These are phyloP conservation scores for Rhodotorula graminis DNA, from an alignment of 768 basidiomycete genomes.

Conservation along the genomic window DNA sequence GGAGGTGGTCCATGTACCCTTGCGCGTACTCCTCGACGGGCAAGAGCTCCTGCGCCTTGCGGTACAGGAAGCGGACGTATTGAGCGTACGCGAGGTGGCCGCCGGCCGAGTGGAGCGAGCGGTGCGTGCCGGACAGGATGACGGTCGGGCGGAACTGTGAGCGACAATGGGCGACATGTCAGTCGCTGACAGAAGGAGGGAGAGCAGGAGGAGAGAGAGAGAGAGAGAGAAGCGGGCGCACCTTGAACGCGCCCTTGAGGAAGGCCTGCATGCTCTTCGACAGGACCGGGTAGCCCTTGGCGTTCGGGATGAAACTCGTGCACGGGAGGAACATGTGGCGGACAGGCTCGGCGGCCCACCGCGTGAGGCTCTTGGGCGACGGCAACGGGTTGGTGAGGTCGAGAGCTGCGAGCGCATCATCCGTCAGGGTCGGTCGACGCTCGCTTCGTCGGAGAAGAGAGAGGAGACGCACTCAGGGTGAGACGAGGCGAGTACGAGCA, in stretches of 20 bases:
- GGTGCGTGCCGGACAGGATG: conserved; percentile 67
- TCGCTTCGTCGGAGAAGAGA: background rate
- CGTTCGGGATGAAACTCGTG: conserved; percentile 86
- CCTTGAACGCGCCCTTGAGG: conserved; percentile 82
- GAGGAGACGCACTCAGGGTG: conserved; percentile 47
- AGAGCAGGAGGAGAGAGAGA: too few species aligned
- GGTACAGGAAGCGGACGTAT: conserved; percentile 78
- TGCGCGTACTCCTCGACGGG: conserved; percentile 85
- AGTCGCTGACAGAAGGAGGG: background rate
- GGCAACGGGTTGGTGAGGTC: conserved; percentile 88
- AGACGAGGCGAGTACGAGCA: conserved; percentile 65
- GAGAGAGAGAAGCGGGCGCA: conserved; percentile 47
- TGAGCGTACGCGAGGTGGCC: conserved; percentile 83
- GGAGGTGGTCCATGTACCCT: conserved; percentile 91
- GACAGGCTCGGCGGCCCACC: conserved; percentile 94
- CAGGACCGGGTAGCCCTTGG: conserved; percentile 93
- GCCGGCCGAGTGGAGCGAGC: conserved; percentile 67
- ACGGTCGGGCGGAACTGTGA: conserved; percentile 75
- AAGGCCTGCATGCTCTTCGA: conserved; percentile 89
- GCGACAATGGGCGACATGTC: background rate
- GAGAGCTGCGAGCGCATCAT: conserved; percentile 57
- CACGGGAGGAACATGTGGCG: conserved; percentile 81
- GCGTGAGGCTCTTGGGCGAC: conserved; percentile 65
- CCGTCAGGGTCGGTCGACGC: too few species aligned
- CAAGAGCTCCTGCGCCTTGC: conserved; percentile 60